Conservation (phyloP, 2,329 filamentous ascomycete species). For the Aspergillus japonicus region DNA sequence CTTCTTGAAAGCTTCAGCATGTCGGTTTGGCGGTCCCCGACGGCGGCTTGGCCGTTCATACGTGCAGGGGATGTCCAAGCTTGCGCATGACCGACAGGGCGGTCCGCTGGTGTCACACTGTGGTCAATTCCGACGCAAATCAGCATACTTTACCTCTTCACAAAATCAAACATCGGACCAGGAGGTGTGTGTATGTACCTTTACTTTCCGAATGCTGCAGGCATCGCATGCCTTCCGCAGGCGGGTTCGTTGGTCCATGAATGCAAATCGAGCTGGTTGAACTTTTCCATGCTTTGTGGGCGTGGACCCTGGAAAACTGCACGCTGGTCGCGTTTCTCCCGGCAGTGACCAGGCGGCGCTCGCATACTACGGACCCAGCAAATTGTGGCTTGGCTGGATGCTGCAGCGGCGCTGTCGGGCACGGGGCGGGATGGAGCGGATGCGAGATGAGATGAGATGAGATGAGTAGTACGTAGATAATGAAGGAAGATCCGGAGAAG, state of each 20-base stretch:
- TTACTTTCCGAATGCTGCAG: constrained; percentile 55
- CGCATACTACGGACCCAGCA: constrained; percentile 2
- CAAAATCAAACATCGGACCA: constrained; percentile 3
- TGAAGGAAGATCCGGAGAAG: constrained; percentile 2
- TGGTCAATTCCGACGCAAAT: neutral
- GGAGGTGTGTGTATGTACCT: constrained; percentile 38
- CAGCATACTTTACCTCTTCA: neutral
- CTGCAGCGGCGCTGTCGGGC: constrained; percentile 1
- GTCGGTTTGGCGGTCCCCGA: constrained; percentile 64
- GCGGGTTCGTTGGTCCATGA: constrained; percentile 42
- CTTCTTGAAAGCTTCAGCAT: constrained; percentile 66
- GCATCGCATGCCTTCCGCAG: constrained; percentile 55
- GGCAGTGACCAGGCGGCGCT: neutral
- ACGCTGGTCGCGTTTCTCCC: constrained; percentile 8
- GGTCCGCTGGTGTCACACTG: constrained; percentile 67
- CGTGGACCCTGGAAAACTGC: constrained; percentile 19
- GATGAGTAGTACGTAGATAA: neutral
- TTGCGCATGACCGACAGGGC: constrained; percentile 64
- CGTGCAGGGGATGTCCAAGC: constrained; percentile 66
- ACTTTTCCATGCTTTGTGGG: constrained; percentile 24
- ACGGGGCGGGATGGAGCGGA: constrained; percentile 1
- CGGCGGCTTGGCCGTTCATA: constrained; percentile 63
- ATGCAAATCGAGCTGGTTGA: constrained; percentile 16
- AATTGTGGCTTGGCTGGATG: neutral
- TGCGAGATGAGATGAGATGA: neutral